A percentile compares a stretch with the other conserved stretches of the same genome.
Conservation (phyloP, 2,329 filamentous ascomycete species). For the Pseudocercospora crystallina region DNA sequence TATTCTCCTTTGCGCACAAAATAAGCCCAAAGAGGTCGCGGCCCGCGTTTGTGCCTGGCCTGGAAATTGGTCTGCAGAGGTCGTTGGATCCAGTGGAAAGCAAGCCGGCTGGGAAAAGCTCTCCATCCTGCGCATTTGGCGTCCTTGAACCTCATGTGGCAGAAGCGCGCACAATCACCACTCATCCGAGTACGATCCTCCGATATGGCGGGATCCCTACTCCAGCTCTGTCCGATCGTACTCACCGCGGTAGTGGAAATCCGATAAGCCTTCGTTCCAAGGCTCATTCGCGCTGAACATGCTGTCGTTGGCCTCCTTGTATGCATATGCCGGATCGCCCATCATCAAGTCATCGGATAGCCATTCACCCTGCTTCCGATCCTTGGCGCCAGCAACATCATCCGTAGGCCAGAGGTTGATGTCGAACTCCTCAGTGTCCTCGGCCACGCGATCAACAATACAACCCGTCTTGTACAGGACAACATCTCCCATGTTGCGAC, state of each 20-base stretch:
- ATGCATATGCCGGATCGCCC: slow-evolving; percentile 14
- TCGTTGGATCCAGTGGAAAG: slow-evolving; percentile 78
- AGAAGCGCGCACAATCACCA: no score
- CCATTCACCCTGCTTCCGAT: slow-evolving; percentile 16
- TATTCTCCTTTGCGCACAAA: slow-evolving; percentile 85
- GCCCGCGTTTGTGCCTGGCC: slow-evolving; percentile 59
- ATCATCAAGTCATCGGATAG: slow-evolving; percentile 26
- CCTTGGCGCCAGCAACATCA: slow-evolving; percentile 3
- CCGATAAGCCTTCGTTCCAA: slow-evolving; percentile 35
- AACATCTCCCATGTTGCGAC: slow-evolving; percentile 34
- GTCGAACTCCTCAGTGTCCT: slow-evolving; percentile 46
- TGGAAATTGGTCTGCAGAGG: slow-evolving; percentile 70
- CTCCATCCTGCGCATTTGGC: slow-evolving; percentile 84
- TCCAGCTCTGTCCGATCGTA: slow-evolving; percentile 29
- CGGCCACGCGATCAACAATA: slow-evolving; percentile 42
- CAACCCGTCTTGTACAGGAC: slow-evolving; percentile 45
- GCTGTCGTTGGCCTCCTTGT: slow-evolving; percentile 25
- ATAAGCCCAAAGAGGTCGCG: slow-evolving; percentile 76
- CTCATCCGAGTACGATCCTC: no score
- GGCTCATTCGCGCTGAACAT: slow-evolving; percentile 30
- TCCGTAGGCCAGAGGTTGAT: slow-evolving; percentile 45
- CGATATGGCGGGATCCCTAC: slow-evolving; percentile 7
- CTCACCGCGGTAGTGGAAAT: slow-evolving; percentile 33
- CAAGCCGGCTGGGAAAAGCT: slow-evolving; percentile 93
- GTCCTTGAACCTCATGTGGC: slow-evolving; percentile 28